Conservation (phyloP, 1,284 basidiomycete genomes). For the Retiboletus flavoniger region DNA sequence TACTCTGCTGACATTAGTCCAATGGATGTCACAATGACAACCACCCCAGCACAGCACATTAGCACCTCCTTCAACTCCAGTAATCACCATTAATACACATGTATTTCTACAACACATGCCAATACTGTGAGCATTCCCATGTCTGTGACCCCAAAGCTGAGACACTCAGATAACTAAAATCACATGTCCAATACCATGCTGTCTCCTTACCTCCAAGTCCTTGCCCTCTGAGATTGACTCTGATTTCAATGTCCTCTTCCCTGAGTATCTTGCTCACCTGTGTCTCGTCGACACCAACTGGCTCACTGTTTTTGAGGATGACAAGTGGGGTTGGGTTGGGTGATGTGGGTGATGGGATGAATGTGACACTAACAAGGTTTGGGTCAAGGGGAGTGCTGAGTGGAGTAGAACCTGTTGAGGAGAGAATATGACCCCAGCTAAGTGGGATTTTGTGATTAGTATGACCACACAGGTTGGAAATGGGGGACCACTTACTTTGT, state of each 20-base stretch:
- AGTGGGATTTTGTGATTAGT: conserved; percentile 7
- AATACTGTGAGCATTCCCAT: conserved; percentile 1
- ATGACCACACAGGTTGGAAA: background rate
- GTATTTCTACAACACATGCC: conserved; percentile 49
- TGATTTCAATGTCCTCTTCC: conserved; percentile 83
- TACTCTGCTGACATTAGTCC: background rate
- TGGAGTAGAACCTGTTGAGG: conserved; percentile 84
- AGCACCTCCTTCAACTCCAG: conserved; percentile 41
- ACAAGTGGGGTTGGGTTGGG: conserved; percentile 58
- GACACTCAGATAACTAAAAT: conserved; percentile 88
- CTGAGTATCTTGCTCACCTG: conserved; percentile 82
- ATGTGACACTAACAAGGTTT: conserved; percentile 80
- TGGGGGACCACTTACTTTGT: conserved; percentile 70
- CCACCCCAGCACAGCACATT: background rate
- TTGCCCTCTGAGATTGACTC: conserved; percentile 71
- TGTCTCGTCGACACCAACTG: conserved; percentile 83
- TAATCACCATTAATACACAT: conserved; percentile 70
- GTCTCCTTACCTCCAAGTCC: conserved; percentile 60
- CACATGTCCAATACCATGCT: conserved; percentile 95
- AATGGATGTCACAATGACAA: too few species aligned
- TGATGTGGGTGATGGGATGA: conserved; percentile 56
- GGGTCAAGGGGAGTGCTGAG: conserved; percentile 69
- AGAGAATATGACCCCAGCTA: conserved; percentile 97
- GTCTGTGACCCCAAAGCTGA: background rate
- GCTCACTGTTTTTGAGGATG: conserved; percentile 86